Percentiles rank a stretch among this genome's conserved stretches.
These are phyloP conservation scores for Protoeuglena noctilucae DNA, from an alignment of 139 green algal genomes.

Conservation along the genomic window DNA sequence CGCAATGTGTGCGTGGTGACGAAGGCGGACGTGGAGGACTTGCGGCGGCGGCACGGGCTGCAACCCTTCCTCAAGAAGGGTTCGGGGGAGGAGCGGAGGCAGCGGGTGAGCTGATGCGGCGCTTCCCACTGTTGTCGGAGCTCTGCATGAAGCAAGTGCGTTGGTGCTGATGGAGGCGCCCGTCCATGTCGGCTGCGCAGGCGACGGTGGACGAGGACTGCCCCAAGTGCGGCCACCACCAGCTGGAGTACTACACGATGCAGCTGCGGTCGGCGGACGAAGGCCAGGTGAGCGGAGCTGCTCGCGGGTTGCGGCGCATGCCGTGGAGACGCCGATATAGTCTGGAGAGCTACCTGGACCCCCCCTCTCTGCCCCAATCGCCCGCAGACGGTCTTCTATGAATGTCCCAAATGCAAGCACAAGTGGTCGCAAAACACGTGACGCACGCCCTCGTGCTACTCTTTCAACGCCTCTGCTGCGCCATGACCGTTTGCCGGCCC, in stretches of 20 bases:
- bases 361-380: no score
- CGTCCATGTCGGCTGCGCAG: no score
- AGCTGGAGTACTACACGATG: constrained; percentile 11
- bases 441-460: background rate
- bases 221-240: constrained; percentile 9
- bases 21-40: constrained; percentile 1
- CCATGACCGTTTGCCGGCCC: no score
- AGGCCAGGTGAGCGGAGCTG: no score
- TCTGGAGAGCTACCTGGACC: no score
- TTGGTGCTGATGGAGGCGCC: no score
- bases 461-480: no score
- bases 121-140: no score
- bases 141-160: no score
- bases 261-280: constrained; percentile 9
- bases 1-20: background rate
- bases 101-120: background rate
- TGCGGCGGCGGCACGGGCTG: background rate
- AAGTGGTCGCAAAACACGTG: constrained; percentile 2
- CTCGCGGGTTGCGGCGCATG: no score
- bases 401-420: constrained; percentile 10
- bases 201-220: constrained; percentile 8
- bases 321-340: no score
- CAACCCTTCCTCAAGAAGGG: background rate
- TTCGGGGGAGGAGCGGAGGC: background rate
- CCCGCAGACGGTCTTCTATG: constrained; percentile 13